Evolutionary conservation across 345 rosid species (phyloP).

Genomic region (Brassica napus): DNA sequence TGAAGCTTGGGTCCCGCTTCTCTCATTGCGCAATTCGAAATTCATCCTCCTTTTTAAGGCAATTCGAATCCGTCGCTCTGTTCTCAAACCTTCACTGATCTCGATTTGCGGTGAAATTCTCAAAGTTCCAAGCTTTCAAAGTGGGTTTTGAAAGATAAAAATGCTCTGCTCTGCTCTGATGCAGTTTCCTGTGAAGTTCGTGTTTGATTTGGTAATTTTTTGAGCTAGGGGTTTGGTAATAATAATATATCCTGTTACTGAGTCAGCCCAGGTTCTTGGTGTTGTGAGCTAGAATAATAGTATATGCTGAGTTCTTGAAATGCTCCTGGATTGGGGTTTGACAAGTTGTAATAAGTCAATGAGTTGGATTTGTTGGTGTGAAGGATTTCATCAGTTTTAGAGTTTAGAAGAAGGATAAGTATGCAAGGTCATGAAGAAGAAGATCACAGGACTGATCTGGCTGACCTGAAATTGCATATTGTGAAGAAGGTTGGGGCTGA

Average conservation of each 20-base stretch:
- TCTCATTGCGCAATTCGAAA: slow-evolving; percentile 47
- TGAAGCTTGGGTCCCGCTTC: slow-evolving; percentile 46
- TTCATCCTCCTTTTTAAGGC: slow-evolving; percentile 14
- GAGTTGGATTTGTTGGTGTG: slow-evolving; percentile 38
- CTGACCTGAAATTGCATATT: slow-evolving; percentile 69
- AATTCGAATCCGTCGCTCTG: slow-evolving; percentile 49
- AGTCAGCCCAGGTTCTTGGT: slow-evolving; percentile 28
- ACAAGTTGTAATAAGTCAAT: slow-evolving; percentile 9
- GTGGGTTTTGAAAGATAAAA: slow-evolving; percentile 30
- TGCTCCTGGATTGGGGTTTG: slow-evolving; percentile 30
- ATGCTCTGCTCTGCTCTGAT: slow-evolving; percentile 33
- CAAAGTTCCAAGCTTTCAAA: slow-evolving; percentile 38
- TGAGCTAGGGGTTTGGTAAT: slow-evolving; percentile 54
- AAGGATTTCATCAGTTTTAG: slow-evolving; percentile 1
- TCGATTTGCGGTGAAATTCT: slow-evolving; percentile 38
- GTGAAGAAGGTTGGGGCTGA: slow-evolving; percentile 86
- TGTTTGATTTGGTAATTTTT: slow-evolving; percentile 41
- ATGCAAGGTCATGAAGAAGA: slow-evolving; percentile 75
- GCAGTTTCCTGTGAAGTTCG: slow-evolving; percentile 41
- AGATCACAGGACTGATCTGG: slow-evolving; percentile 71
- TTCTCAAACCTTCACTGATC: slow-evolving; percentile 51
- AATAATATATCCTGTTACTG: too few relatives aligned
- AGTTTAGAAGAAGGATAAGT: slow-evolving; percentile 14
- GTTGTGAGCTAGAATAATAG: slow-evolving; percentile 29
- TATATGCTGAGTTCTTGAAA: slow-evolving; percentile 47